Percentiles rank a stretch among this genome's conserved stretches.
These are phyloP conservation scores for Phytophthora foliorum DNA, from an alignment of 352 stramenopile genomes.

Conservation along the genomic window DNA sequence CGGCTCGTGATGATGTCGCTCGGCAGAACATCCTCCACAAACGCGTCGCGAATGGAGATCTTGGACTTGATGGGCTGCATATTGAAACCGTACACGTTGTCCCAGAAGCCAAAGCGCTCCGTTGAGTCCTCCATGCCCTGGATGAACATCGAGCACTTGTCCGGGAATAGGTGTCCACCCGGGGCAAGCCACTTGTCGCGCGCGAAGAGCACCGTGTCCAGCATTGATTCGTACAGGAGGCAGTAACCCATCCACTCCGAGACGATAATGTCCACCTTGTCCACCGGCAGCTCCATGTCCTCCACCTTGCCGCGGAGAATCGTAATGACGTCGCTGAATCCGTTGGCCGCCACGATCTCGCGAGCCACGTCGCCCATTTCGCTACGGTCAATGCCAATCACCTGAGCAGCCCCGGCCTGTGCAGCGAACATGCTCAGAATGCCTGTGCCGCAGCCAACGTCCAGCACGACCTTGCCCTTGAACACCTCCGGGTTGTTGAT, in stretches of 20 bases:
- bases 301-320: constrained; percentile 97
- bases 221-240: constrained; percentile 98
- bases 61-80: constrained; percentile 97
- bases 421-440: constrained; percentile 99
- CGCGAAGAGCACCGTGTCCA: constrained; percentile 97
- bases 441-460: constrained; percentile 98
- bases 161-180: constrained; percentile 96
- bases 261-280: constrained; percentile 98
- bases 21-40: constrained; percentile 96
- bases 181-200: constrained; percentile 97
- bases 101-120: constrained; percentile 93
- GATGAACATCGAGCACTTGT: constrained; percentile 97
- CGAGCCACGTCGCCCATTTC: constrained; percentile 95
- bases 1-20: constrained; percentile 91
- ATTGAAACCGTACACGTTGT: constrained; percentile 99
- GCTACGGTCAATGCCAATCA: constrained; percentile 97
- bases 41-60: constrained; percentile 95
- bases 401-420: constrained; percentile 89
- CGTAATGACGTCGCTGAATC: constrained; percentile 91
- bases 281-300: constrained; percentile 94
- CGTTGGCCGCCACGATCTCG: constrained; percentile 96
- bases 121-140: constrained; percentile 78
- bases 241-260: constrained; percentile 99
- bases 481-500: constrained; percentile 98
- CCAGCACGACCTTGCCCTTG: constrained; percentile 97